phyloP scores from a whole-genome alignment of 2,329 filamentous ascomycete species.

The Diplodia seriata region DNA sequence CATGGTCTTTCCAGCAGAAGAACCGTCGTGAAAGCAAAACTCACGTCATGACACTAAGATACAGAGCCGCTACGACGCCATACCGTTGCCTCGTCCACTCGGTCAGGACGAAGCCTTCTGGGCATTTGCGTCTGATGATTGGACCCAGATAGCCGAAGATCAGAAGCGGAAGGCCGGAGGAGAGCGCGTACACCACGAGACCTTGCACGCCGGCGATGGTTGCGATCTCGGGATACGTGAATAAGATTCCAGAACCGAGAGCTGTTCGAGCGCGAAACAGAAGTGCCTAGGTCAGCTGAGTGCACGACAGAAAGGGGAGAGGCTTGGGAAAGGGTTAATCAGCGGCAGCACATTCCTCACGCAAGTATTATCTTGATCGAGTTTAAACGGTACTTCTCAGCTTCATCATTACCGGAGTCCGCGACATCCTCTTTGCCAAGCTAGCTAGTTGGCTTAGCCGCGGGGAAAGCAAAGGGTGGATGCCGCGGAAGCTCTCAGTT shows the following conservation, averaged over 20 bases:
- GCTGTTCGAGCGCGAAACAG: constrained; percentile 57
- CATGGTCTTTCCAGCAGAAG: neutral
- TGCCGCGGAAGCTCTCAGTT: neutral
- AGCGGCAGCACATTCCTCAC: constrained; percentile 97
- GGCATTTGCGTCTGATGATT: constrained; percentile 79
- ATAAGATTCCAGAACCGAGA: constrained; percentile 82
- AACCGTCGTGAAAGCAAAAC: constrained; percentile 33
- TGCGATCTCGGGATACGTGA: constrained; percentile 81
- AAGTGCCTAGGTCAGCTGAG: constrained; percentile 45
- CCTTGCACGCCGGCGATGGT: constrained; percentile 82
- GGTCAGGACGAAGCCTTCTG: constrained; percentile 82
- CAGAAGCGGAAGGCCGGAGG: constrained; percentile 74
- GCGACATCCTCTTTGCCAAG: constrained; percentile 11
- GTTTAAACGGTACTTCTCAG: constrained; percentile 96
- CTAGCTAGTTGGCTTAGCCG: too few species aligned
- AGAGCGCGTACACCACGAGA: constrained; percentile 75
- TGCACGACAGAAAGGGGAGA: constrained; percentile 30
- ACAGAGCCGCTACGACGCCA: constrained; percentile 71
- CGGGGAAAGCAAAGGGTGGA: constrained; percentile 57
- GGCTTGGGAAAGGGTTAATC: constrained; percentile 52
- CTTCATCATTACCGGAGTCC: constrained; percentile 61
- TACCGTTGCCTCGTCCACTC: constrained; percentile 85
- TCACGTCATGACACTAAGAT: constrained; percentile 75
- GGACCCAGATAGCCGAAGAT: constrained; percentile 77
- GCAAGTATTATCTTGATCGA: constrained; percentile 99